phyloP scores from a whole-genome alignment of 2,329 filamentous ascomycete genomes.

The Huntiella abstrusa region DNA sequence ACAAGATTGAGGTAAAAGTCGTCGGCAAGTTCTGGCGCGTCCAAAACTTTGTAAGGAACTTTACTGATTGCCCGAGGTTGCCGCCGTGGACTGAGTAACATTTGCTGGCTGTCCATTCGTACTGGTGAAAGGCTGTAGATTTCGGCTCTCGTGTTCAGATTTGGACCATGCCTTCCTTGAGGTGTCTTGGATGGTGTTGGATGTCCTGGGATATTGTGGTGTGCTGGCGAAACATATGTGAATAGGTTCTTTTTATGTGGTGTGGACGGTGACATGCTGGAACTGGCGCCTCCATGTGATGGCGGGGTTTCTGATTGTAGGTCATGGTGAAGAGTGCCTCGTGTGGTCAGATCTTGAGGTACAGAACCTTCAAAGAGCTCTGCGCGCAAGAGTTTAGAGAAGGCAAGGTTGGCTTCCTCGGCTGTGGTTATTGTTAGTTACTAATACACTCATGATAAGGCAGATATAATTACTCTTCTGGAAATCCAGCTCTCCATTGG shows the following conservation, averaged over 20 bases:
- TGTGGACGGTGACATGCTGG: constrained; percentile 73
- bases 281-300: constrained; percentile 45
- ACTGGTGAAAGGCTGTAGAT: constrained; percentile 93
- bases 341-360: constrained; percentile 37
- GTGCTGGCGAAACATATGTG: constrained; percentile 66
- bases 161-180: constrained; percentile 69
- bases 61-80: constrained; percentile 84
- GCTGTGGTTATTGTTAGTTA: constrained; percentile 25
- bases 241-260: constrained; percentile 88
- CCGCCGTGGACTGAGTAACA: constrained; percentile 76
- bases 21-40: constrained; percentile 87
- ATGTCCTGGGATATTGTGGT: constrained; percentile 54
- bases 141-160: constrained; percentile 75
- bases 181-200: constrained; percentile 79
- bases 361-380: constrained; percentile 87
- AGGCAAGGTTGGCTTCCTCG: constrained; percentile 88
- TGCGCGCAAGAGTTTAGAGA: constrained; percentile 67
- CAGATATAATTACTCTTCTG: constrained; percentile 52
- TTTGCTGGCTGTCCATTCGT: constrained; percentile 77
- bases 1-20: constrained; percentile 97
- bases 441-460: constrained; percentile 3
- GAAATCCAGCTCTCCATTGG: constrained; percentile 81
- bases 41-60: constrained; percentile 92
- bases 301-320: constrained; percentile 56
- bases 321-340: constrained; percentile 4